Percentiles rank a stretch among this genome's conserved stretches.
phyloP scores from a whole-genome alignment of 2,329 filamentous ascomycete genomes.

The Fusarium tupiense region DNA sequence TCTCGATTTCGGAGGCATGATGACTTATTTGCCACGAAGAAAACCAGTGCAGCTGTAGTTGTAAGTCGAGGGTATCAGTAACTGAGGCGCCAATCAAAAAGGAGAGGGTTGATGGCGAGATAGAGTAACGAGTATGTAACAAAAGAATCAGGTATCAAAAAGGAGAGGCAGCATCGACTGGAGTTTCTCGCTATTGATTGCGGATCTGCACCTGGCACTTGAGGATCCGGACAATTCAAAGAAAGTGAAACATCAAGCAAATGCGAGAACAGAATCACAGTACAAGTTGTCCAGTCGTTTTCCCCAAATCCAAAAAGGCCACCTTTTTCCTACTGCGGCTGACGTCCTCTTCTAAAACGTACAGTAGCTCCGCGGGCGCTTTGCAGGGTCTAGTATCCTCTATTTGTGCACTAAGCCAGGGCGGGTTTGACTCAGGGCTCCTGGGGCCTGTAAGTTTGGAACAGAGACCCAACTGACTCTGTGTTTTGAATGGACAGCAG shows the following conservation, averaged over 20 bases:
- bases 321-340: slow-evolving; percentile 40
- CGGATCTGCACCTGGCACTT: slow-evolving; percentile 34
- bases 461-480: slow-evolving; percentile 1
- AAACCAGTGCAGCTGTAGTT: slow-evolving; percentile 12
- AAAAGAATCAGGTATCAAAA: slow-evolving; percentile 16
- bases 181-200: slow-evolving; percentile 7
- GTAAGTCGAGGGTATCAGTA: slow-evolving; percentile 11
- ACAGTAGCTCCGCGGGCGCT: slow-evolving; percentile 18
- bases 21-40: slow-evolving; percentile 22
- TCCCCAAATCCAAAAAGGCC: slow-evolving; percentile 28
- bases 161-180: slow-evolving; percentile 34
- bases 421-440: slow-evolving; percentile 5
- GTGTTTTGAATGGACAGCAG: slow-evolving; percentile 7
- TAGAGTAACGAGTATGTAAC: slow-evolving; percentile 5
- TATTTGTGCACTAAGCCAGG: slow-evolving; percentile 17
- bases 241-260: slow-evolving; percentile 22
- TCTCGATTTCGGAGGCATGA: slow-evolving; percentile 89
- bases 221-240: slow-evolving; percentile 19
- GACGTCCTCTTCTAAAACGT: slow-evolving; percentile 31
- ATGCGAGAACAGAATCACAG: slow-evolving; percentile 22
- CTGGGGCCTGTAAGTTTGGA: background rate
- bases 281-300: slow-evolving; percentile 22
- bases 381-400: slow-evolving; percentile 24
- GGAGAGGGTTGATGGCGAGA: slow-evolving; percentile 19
- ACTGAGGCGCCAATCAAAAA: slow-evolving; percentile 31